Conservation (phyloP, 169 alveolate genomes). For the Plasmodium coatneyi region DNA sequence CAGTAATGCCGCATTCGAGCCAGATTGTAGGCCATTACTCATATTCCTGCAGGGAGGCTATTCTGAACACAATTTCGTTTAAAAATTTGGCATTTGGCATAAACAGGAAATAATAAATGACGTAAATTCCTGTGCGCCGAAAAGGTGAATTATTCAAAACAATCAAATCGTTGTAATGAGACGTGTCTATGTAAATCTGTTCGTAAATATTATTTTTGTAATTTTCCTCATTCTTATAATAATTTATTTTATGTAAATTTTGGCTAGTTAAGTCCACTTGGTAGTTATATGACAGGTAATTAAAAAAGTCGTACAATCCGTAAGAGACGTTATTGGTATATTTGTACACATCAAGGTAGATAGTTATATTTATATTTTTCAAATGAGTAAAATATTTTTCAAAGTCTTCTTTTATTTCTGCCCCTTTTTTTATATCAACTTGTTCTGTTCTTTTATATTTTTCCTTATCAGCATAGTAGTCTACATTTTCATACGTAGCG, state of each 20-base stretch:
- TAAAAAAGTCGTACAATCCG: conserved; percentile 49
- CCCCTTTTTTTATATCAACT: conserved; percentile 42
- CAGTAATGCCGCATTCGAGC: not conserved
- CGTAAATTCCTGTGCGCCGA: conserved; percentile 46
- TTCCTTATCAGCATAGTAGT: conserved; percentile 56
- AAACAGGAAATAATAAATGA: conserved; percentile 46
- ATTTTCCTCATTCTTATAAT: conserved; percentile 33
- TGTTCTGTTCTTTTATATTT: conserved; percentile 56
- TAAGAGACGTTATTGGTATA: conserved; percentile 59
- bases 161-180: conserved; percentile 45
- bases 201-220: conserved; percentile 27
- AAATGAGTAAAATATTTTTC: conserved; percentile 65
- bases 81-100: conserved; percentile 40
- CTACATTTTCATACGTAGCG: conserved; percentile 71
- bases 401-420: conserved; percentile 43
- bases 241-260: conserved; percentile 49
- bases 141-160: conserved; percentile 17
- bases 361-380: conserved; percentile 50
- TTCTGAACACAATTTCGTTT: conserved; percentile 39
- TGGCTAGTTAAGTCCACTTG: conserved; percentile 59
- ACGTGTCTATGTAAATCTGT: conserved; percentile 36
- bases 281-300: conserved; percentile 52
- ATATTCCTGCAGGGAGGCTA: conserved; percentile 53
- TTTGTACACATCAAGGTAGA: conserved; percentile 38
- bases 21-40: conserved; percentile 7